These are phyloP conservation scores for Colletotrichum phormii DNA, from an alignment of 2,329 filamentous ascomycete species.

Conservation along the genomic window DNA sequence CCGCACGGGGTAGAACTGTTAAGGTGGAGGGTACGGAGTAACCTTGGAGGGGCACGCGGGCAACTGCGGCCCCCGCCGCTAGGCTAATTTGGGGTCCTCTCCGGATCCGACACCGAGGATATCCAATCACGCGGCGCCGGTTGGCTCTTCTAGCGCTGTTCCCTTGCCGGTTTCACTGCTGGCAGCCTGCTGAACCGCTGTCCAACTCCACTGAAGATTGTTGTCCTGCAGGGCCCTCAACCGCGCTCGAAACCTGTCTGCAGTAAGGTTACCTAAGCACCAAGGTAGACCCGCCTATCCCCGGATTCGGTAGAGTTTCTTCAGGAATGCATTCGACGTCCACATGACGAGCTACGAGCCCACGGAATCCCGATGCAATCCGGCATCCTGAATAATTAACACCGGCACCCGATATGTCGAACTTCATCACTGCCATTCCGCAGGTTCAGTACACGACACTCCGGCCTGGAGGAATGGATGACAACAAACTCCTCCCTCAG, in stretches of 20 bases:
- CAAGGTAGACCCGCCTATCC: not conserved
- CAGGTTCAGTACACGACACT: not conserved
- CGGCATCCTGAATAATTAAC: not conserved
- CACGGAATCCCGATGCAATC: not conserved
- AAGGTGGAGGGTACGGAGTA: too few species aligned
- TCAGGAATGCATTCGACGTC: not conserved
- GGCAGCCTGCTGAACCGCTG: slow-evolving; percentile 16
- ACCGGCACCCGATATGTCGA: not conserved
- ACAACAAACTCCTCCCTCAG: too few species aligned
- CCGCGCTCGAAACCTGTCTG: too few species aligned
- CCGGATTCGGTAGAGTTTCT: not conserved
- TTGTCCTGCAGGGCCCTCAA: not conserved
- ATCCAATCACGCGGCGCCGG: slow-evolving; percentile 16
- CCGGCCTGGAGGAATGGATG: too few species aligned
- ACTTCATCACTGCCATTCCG: too few species aligned
- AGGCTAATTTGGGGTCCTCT: not conserved
- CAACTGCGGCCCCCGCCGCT: slow-evolving; percentile 6
- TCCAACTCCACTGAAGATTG: slow-evolving; percentile 23
- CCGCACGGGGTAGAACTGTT: slow-evolving; percentile 1
- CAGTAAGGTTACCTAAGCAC: not conserved
- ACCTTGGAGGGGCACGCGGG: slow-evolving; percentile 28
- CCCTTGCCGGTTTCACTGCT: slow-evolving; percentile 5
- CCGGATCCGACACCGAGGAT: slow-evolving; percentile 13
- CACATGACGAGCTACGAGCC: slow-evolving; percentile 4
- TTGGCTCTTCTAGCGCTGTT: slow-evolving; percentile 13